These are phyloP conservation scores for Phytophthora meadii DNA, from an alignment of 352 stramenopile species.

Conservation along the genomic window DNA sequence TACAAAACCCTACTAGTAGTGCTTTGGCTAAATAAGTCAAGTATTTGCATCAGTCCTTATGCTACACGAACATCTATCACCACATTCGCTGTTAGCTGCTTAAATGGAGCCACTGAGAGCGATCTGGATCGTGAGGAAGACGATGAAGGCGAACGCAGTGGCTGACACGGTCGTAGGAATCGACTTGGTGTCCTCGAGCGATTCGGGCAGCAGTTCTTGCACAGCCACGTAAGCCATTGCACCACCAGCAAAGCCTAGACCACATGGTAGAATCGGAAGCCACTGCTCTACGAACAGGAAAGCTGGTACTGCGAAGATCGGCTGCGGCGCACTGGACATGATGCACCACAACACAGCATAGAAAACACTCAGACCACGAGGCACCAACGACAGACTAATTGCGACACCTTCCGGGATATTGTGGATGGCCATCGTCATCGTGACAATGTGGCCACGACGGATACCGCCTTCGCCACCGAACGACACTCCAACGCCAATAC, in stretches of 20 bases:
- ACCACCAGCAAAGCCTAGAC: conserved; percentile 96
- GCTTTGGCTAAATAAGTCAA: conserved; percentile 29
- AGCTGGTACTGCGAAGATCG: conserved; percentile 97
- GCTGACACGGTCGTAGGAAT: conserved; percentile 69
- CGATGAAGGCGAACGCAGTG: conserved; percentile 78
- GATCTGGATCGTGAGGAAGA: conserved; percentile 86
- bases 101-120: conserved; percentile 69
- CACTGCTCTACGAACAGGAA: conserved; percentile 94
- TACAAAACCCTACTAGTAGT: neutral
- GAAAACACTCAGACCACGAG: conserved; percentile 90
- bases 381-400: conserved; percentile 95
- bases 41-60: conserved; percentile 9
- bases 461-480: conserved; percentile 95
- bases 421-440: conserved; percentile 97
- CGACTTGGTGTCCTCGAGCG: conserved; percentile 87
- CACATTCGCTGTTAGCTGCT: conserved; percentile 2
- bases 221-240: conserved; percentile 97
- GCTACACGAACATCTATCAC: conserved; percentile 22
- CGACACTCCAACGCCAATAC: conserved; percentile 96
- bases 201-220: conserved; percentile 82
- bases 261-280: conserved; percentile 94
- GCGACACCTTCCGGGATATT: conserved; percentile 99
- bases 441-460: conserved; percentile 97
- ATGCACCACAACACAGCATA: conserved; percentile 91
- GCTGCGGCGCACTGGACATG: conserved; percentile 93